Evolutionary conservation across 352 stramenopile species (phyloP).

Genomic region (Phytophthora constricta): DNA sequence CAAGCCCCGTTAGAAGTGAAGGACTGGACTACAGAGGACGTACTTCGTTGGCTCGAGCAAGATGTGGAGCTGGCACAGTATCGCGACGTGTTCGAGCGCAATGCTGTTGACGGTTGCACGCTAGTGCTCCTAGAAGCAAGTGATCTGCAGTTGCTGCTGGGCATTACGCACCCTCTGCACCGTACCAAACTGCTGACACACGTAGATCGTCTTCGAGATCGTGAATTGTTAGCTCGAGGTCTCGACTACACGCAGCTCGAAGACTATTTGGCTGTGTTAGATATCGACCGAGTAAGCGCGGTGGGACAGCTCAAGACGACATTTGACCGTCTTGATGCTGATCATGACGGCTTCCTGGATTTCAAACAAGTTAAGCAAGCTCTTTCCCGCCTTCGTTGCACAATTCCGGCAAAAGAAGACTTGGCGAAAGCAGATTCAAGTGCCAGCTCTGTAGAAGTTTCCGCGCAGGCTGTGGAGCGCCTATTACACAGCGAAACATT

Average conservation of each 20-base stretch:
- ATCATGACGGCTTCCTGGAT: slow-evolving; percentile 67
- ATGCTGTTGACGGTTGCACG: slow-evolving; percentile 71
- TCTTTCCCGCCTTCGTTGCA: slow-evolving; percentile 42
- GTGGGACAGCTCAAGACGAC: slow-evolving; percentile 71
- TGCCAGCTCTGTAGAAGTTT: slow-evolving; percentile 16
- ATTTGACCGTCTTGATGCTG: slow-evolving; percentile 70
- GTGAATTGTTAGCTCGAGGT: slow-evolving; percentile 61
- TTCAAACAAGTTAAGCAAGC: slow-evolving; percentile 55
- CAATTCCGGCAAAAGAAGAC: slow-evolving; percentile 11
- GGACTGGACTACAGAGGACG: slow-evolving; percentile 64
- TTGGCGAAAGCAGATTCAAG: neutral
- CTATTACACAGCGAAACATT: slow-evolving; percentile 42
- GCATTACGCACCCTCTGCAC: slow-evolving; percentile 66
- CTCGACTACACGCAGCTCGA: slow-evolving; percentile 75
- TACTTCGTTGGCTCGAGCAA: slow-evolving; percentile 54
- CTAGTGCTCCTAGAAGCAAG: slow-evolving; percentile 58
- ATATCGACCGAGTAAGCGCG: slow-evolving; percentile 68
- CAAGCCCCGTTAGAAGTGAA: slow-evolving; percentile 41
- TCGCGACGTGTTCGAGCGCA: slow-evolving; percentile 49
- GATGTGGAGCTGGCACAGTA: slow-evolving; percentile 67
- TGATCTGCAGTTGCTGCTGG: slow-evolving; percentile 71
- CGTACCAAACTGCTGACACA: slow-evolving; percentile 57
- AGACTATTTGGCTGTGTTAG: slow-evolving; percentile 78
- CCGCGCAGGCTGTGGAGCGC: slow-evolving; percentile 41
- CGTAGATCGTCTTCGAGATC: slow-evolving; percentile 69